Percentiles rank a stretch among this genome's conserved stretches.
These are phyloP conservation scores for Camellia sinensis DNA, from an alignment of 148 eudicot genomes.

Conservation along the genomic window DNA sequence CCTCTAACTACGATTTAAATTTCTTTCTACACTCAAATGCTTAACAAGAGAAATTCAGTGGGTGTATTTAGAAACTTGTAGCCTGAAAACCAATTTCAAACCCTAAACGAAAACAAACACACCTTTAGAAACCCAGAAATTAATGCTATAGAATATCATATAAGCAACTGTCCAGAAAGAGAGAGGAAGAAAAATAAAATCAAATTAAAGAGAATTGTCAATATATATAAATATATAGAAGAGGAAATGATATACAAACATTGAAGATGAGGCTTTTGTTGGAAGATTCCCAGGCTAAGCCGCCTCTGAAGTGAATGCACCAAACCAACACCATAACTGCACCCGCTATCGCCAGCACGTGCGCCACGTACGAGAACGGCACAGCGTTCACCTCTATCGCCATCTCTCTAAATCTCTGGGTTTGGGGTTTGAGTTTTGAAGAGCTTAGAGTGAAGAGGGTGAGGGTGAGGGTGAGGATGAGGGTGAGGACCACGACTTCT, in stretches of 20 bases:
- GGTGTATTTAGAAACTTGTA: neutral
- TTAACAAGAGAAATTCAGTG: too few species aligned
- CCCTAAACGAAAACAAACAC: neutral
- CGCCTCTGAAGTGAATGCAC: slow-evolving; percentile 69
- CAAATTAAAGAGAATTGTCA: neutral
- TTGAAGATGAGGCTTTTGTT: slow-evolving; percentile 80
- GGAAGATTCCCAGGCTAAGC: slow-evolving; percentile 77
- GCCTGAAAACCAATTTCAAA: neutral
- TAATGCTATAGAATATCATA: neutral
- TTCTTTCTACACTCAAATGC: too few species aligned
- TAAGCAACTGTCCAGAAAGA: neutral
- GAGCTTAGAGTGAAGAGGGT: too few species aligned
- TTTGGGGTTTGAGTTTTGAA: too few species aligned
- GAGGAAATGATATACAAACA: slow-evolving; percentile 23
- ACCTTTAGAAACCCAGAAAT: neutral
- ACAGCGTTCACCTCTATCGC: slow-evolving; percentile 42
- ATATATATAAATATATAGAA: neutral
- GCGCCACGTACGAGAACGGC: slow-evolving; percentile 53
- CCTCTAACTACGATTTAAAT: too few species aligned
- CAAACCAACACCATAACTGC: slow-evolving; percentile 77
- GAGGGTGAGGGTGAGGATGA: neutral
- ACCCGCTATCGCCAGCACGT: slow-evolving; percentile 49
- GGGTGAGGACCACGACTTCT: too few species aligned
- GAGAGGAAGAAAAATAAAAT: neutral
- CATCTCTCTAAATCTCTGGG: slow-evolving; percentile 17